Percentiles rank a stretch among this genome's conserved stretches.
phyloP scores from a whole-genome alignment of 2,329 filamentous ascomycete genomes.

The Pestalotiopsis sp. region DNA sequence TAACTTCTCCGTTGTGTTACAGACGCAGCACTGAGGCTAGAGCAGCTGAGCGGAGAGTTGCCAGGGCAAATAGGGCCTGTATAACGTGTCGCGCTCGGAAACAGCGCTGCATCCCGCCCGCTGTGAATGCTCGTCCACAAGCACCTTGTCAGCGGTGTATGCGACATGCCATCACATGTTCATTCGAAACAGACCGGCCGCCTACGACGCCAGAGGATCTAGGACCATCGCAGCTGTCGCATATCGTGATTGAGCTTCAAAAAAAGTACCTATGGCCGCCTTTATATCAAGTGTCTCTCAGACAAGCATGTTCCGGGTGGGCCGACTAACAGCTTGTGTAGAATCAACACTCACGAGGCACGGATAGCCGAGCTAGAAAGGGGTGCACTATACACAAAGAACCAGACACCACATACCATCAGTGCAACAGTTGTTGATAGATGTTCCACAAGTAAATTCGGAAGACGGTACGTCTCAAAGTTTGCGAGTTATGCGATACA shows the following conservation, averaged over 20 bases:
- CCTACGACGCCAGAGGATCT: not conserved
- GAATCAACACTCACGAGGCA: slow-evolving; percentile 8
- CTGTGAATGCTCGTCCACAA: not conserved
- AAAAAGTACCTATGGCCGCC: not conserved
- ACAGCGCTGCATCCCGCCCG: slow-evolving; percentile 4
- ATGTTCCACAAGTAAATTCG: not conserved
- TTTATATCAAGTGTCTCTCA: not conserved
- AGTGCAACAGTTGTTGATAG: not conserved
- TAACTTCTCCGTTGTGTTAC: not conserved
- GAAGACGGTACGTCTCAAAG: not conserved
- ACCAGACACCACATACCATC: not conserved
- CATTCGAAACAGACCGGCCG: slow-evolving; percentile 5
- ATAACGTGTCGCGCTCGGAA: slow-evolving; percentile 7
- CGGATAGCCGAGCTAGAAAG: slow-evolving; percentile 5
- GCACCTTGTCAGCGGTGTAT: slow-evolving; percentile 8
- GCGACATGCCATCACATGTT: slow-evolving; percentile 5
- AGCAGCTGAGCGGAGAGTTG: not conserved
- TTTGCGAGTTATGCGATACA: not conserved
- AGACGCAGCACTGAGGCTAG: slow-evolving; percentile 1
- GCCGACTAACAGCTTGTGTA: not conserved
- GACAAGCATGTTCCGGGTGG: not conserved
- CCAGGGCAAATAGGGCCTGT: slow-evolving; percentile 5
- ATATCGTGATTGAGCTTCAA: slow-evolving; percentile 6
- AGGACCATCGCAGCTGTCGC: not conserved
- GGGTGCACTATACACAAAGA: not conserved